These are phyloP conservation scores for Aspergillus brasiliensis DNA, from an alignment of 2,329 filamentous ascomycete species.

Conservation along the genomic window DNA sequence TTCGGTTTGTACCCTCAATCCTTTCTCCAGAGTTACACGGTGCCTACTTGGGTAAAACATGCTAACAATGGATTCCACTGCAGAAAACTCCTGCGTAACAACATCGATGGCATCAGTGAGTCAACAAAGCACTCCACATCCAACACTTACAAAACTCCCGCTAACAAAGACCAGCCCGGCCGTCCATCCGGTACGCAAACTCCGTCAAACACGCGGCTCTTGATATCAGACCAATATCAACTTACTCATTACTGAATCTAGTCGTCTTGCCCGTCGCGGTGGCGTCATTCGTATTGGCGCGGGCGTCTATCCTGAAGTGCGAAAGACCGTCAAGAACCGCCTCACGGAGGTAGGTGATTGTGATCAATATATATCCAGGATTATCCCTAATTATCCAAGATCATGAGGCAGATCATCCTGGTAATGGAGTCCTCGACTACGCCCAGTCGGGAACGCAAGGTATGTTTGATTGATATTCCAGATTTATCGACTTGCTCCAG, in stretches of 20 bases:
- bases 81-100: constrained; percentile 25
- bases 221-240: neutral
- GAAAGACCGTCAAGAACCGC: constrained; percentile 22
- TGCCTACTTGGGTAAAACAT: neutral
- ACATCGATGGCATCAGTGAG: constrained; percentile 34
- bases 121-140: neutral
- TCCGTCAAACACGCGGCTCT: neutral
- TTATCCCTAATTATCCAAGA: constrained; percentile 13
- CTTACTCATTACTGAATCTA: constrained; percentile 1
- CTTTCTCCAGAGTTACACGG: neutral
- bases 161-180: constrained; percentile 28
- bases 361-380: neutral
- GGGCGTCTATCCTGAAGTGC: constrained; percentile 31
- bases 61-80: neutral
- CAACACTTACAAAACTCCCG: neutral
- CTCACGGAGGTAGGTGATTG: constrained; percentile 25
- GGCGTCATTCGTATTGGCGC: constrained; percentile 34
- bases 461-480: constrained; percentile 6
- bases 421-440: constrained; percentile 24
- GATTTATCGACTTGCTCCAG: neutral
- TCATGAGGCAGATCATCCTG: constrained; percentile 25
- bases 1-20: neutral
- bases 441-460: constrained; percentile 7
- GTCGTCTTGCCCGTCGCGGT: constrained; percentile 41
- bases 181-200: constrained; percentile 32